Evolutionary conservation across 371 early-diverging fungal species (phyloP), one percentile per base, ranked within the genome.

Genomic region (Coemansia sp.): DNA sequence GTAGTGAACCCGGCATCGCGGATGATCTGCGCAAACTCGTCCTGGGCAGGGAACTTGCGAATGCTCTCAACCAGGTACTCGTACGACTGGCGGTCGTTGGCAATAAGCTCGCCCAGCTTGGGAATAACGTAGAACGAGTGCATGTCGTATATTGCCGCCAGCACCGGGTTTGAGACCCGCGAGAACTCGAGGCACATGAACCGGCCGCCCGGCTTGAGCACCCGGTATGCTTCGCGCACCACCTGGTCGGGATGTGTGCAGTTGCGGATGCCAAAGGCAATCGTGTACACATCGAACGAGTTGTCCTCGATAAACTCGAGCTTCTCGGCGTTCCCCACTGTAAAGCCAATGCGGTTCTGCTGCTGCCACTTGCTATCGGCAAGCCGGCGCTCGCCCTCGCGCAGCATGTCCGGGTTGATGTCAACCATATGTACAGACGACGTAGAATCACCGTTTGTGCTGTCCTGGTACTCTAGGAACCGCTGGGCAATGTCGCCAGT

Each of bases 31-130:
- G 91, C 91, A 84, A 98, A 98, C 66, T 86, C 84, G 55, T 84
- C 82, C 82, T 98, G 97, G n/a, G 86, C 72, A 32, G 95, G 95
- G 85, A 98, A 98, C 78, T 88, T 88, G 66, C 96, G 88, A 66
- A 98, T 98, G 62, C 91, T 90, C 73, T 98, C 98, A n/a, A 98
- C 98, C n/a, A 98, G 84, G 71, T 98, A 98, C 78, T 95, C 92
- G 76, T 98, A 98, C 32, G 95, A 94, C 36, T 88, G 89, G 31
- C 91, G 87, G 76, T 98, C 98, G 47, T 88, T 84, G 14, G 98
- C 96, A 56, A 98, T 86, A 32, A 90, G 66, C 68, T 90, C 88
- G 32, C 98, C 98, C 50, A 98, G 76, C 7, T 81, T 80, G 2
- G 98, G 98, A 62, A 98, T 97, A 26, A 96, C 86, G 57, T 96